Evolutionary conservation across 306 rosid genomes (phyloP), one percentile per base, ranked within the genome.

Genomic region (Dalbergia oliveri): DNA sequence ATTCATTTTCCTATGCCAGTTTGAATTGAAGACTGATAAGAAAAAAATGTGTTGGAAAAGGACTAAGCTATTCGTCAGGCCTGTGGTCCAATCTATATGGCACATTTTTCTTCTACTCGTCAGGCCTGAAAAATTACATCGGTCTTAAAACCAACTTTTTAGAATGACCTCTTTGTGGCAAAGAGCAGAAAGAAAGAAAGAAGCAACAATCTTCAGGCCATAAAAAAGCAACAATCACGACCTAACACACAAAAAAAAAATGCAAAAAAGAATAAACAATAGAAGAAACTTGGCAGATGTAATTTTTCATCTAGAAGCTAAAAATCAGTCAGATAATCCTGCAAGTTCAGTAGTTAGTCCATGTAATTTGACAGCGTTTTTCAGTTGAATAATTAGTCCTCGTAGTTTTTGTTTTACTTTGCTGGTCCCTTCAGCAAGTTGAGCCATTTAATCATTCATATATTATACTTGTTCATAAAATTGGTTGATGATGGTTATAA

Each of bases 1-100:
- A 34, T 66, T 81, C 75, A 74, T 61, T 73, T 81, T 73, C 70
- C 56, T 73, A 4, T 57, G 74, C 61, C 53, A 13, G 11, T 45
- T 45, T 47, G 80, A 66, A 73, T 67, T 81, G 77, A 68, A 67
- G 43, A 75, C 13, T 66, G 5, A 59, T 47, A 44, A 66, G 51
- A 37, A 44, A 66, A 41, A 65, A 54, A 73, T 74, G 60, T 54
- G 62, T 57, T 51, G 50, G 76, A 58, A 21, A 59, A 60, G 77
- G 62, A 60, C 45, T 49, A 23, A 31, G 23, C 16, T 44, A 44
- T 8, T 69, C 16, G 5, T 18, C 50, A 34, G 75, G 69, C 69
- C 75, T 16, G 9, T 7, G 45, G 56, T 79, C 66, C 77, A 60
- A 79, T 45, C 34, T 7, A 33, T 72, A 19, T 53, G 3, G 1